Conservation (phyloP, 2,329 filamentous ascomycete genomes). For the Colletotrichum coccodes region DNA sequence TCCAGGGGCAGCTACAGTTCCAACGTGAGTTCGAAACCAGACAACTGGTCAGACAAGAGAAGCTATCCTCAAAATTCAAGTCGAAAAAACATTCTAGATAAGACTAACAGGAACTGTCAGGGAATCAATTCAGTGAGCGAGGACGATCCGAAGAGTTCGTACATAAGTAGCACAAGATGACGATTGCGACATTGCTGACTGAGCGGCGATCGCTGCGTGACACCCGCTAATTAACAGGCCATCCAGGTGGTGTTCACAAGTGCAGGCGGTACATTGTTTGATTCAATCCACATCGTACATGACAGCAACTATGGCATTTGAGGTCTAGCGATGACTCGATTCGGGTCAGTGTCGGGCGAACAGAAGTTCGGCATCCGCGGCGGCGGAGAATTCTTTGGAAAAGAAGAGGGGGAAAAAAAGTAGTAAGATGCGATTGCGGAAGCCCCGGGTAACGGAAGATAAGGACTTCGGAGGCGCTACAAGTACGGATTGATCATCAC, state of each 20-base stretch:
- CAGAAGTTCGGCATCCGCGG: conserved; percentile 18
- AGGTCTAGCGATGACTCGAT: conserved; percentile 6
- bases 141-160: background rate
- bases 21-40: too few species aligned
- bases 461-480: conserved; percentile 3
- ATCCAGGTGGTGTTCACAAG: background rate
- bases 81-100: background rate
- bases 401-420: background rate
- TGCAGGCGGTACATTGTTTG: background rate
- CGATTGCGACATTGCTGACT: background rate
- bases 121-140: background rate
- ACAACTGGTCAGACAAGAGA: background rate
- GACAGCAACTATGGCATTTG: background rate
- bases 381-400: background rate
- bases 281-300: background rate
- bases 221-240: conserved; percentile 12
- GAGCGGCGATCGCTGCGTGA: background rate
- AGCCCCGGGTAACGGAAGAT: conserved; percentile 7
- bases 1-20: background rate
- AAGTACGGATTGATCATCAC: conserved; percentile 12
- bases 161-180: background rate
- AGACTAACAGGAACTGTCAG: background rate
- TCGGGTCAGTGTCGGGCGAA: conserved; percentile 9
- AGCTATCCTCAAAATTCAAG: background rate
- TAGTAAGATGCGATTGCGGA: conserved; percentile 3